These are phyloP conservation scores for Hymenoscyphus occultus DNA, from an alignment of 2,329 filamentous ascomycete genomes.

Conservation along the genomic window DNA sequence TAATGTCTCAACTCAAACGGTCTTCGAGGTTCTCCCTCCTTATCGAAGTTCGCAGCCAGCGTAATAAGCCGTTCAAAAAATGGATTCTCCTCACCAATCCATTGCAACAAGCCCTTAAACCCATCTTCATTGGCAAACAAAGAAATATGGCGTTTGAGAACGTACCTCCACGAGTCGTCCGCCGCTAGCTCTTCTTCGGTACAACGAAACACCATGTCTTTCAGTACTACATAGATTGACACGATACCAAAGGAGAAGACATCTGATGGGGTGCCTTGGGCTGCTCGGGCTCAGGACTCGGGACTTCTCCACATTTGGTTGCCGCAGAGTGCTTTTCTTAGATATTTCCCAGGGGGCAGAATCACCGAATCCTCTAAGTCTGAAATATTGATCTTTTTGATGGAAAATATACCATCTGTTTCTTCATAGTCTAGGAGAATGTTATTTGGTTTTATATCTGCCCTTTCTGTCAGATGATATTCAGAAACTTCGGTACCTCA, in stretches of 20 bases:
- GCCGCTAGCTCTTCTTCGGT: constrained; percentile 17
- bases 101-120: constrained; percentile 41
- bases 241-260: constrained; percentile 46
- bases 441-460: constrained; percentile 42
- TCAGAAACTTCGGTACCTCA: not conserved
- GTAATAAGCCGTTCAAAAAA: constrained; percentile 40
- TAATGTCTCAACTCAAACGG: constrained; percentile 43
- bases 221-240: constrained; percentile 46
- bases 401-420: constrained; percentile 2
- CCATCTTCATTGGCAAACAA: constrained; percentile 45
- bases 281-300: constrained; percentile 42
- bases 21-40: constrained; percentile 40
- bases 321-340: constrained; percentile 40
- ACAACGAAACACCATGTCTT: constrained; percentile 41
- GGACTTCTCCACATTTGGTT: constrained; percentile 47
- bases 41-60: constrained; percentile 40
- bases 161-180: constrained; percentile 32
- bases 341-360: constrained; percentile 38
- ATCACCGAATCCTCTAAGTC: constrained; percentile 36
- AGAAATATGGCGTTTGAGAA: constrained; percentile 45
- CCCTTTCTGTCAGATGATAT: constrained; percentile 37
- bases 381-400: constrained; percentile 34
- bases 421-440: constrained; percentile 42
- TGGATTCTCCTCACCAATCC: constrained; percentile 41
- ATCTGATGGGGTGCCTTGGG: constrained; percentile 41